Evolutionary conservation across 1,284 basidiomycete species (phyloP), one percentile per base, ranked within the genome.

Genomic region (Kwoniella shivajii): DNA sequence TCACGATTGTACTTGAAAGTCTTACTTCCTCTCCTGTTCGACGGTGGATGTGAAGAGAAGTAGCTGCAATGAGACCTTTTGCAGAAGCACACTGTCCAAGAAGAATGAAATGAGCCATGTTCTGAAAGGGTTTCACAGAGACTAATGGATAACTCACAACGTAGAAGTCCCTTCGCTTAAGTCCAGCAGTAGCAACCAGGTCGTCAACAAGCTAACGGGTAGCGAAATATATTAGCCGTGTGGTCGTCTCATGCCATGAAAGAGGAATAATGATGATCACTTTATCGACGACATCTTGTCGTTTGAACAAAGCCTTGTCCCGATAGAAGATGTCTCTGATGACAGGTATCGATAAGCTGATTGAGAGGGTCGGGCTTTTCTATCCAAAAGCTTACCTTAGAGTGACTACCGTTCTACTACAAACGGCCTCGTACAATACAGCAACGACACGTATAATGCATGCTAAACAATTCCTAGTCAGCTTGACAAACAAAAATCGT

Each of bases 251-350:
- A 31, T 11, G n/a, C 43, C 20, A 5, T 10, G 13, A 9, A 16
- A n/a, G n/a, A 26, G 14, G 29, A 31, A 18, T 24, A 27, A 10
- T 47, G 38, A 27, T 27, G 6, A 30, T 37, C 80, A 90, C 92
- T 60, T 80, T 82, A 74, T 95, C 88, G 0, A 93, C 90, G 0
- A 83, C 81, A 16, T 78, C 75, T 71, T 96, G 92, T 4, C 79
- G 83, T 56, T 82, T 84, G 77, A 94, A 96, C 1, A 95, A 79
- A 1, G 75, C 63, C 0, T 90, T 86, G 60, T 94, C 89, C 58
- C 85, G 86, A 76, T 96, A 96, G 76, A 85, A 95, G 18, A 95
- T 83, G 71, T 95, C 92, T 9, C 91, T 92, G 65, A 3, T 14
- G 42, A 63, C 38, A 64, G 60, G 36, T 53, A 1, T 34, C 2